phyloP scores from a whole-genome alignment of 768 basidiomycete species.

The Dacryopinax primogenitus region DNA sequence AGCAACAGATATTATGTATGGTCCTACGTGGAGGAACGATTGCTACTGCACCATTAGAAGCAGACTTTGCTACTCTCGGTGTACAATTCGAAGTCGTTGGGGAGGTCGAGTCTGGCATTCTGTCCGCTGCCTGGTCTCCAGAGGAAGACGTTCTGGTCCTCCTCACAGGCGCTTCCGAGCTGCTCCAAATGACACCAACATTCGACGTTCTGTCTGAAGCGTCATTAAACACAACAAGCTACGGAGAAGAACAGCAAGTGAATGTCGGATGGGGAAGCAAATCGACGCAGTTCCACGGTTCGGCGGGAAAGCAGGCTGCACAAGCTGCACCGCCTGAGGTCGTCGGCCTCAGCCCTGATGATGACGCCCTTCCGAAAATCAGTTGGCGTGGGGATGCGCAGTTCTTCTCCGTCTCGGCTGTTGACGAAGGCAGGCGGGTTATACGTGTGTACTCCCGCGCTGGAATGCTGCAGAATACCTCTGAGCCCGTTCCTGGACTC shows the following conservation, averaged over 20 bases:
- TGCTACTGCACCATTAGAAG: constrained; percentile 30
- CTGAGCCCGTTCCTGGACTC: constrained; percentile 68
- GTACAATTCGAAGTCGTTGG: constrained; percentile 68
- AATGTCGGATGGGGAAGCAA: constrained; percentile 98
- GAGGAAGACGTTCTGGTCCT: constrained; percentile 80
- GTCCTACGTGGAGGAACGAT: constrained; percentile 77
- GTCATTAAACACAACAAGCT: constrained; percentile 55
- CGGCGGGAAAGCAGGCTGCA: constrained; percentile 75
- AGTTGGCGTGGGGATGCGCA: constrained; percentile 91
- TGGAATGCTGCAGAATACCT: constrained; percentile 65
- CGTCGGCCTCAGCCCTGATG: constrained; percentile 50
- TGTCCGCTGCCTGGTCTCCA: constrained; percentile 77
- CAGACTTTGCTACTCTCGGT: constrained; percentile 11
- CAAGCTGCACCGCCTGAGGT: constrained; percentile 29
- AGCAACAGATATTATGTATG: constrained; percentile 50
- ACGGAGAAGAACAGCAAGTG: constrained; percentile 83
- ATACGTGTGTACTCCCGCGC: constrained; percentile 67
- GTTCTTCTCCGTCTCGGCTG: constrained; percentile 71
- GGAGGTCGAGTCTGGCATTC: constrained; percentile 70
- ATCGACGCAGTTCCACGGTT: constrained; percentile 94
- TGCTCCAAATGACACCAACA: constrained; percentile 76
- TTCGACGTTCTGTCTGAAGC: constrained; percentile 82
- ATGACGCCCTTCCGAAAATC: constrained; percentile 58
- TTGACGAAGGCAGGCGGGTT: constrained; percentile 42
- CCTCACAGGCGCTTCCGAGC: constrained; percentile 59